These are phyloP conservation scores for Amborella trichopoda DNA, from an alignment of 164 flowering plant genomes.

Conservation along the genomic window DNA sequence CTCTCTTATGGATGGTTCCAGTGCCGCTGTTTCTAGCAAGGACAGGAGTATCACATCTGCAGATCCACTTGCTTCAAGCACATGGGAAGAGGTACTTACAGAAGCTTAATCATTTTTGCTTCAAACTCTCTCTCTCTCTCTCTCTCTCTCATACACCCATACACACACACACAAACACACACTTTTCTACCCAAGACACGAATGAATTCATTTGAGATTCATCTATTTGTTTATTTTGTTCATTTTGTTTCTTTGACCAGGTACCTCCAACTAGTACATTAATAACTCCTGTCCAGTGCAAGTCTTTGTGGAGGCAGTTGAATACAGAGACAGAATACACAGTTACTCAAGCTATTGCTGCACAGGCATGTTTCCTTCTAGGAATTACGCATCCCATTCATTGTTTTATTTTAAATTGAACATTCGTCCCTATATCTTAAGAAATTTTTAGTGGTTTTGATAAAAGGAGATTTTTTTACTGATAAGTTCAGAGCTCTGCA, in stretches of 20 bases:
- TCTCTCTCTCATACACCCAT: too few species aligned
- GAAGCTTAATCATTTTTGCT: too few species aligned
- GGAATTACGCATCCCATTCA: too few species aligned
- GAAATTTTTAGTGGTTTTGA: too few species aligned
- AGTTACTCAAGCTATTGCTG: slow-evolving; percentile 7
- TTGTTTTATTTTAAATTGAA: too few species aligned
- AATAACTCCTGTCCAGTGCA: slow-evolving; percentile 5
- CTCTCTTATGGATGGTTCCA: slow-evolving; percentile 4
- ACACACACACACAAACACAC: too few species aligned
- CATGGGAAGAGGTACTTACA: slow-evolving; percentile 4
- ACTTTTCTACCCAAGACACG: too few species aligned
- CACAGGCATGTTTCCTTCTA: slow-evolving; percentile 1
- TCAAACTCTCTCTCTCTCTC: too few species aligned
- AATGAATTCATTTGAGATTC: too few species aligned
- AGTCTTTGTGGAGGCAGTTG: slow-evolving; percentile 5
- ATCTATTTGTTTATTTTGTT: not conserved
- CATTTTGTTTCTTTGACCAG: slow-evolving; percentile 1
- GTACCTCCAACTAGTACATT: not conserved
- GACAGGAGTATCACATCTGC: not conserved
- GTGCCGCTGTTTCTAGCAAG: not conserved
- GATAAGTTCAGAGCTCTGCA: too few species aligned
- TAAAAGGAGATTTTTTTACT: too few species aligned
- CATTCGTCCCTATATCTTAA: too few species aligned
- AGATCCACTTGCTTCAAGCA: slow-evolving; percentile 5
- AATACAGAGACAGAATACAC: slow-evolving; percentile 3